Conservation (phyloP, 129 eudicot genomes). For the Scalesia atractyloides region DNA sequence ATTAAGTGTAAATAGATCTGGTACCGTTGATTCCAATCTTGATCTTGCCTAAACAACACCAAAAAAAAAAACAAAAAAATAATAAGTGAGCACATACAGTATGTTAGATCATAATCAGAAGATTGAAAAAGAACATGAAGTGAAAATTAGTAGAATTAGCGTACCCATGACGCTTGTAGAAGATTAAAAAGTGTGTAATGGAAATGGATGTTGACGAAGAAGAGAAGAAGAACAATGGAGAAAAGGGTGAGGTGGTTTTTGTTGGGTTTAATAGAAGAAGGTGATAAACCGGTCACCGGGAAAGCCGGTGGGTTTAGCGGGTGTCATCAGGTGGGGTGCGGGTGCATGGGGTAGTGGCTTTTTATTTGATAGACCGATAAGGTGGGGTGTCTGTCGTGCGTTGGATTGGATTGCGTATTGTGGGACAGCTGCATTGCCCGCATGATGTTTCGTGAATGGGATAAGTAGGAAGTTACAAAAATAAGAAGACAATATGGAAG, state of each 20-base stretch:
- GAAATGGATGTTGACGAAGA: conserved; percentile 6
- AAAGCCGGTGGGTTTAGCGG: conserved; percentile 27
- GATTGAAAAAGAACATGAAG: neutral
- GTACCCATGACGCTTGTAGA: conserved; percentile 36
- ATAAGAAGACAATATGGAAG: neutral
- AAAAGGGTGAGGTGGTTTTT: conserved; percentile 26
- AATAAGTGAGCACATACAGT: neutral
- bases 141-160: conserved; percentile 11
- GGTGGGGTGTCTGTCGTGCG: conserved; percentile 19
- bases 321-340: conserved; percentile 23
- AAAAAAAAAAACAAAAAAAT: neutral
- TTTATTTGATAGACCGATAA: neutral
- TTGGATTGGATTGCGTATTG: neutral
- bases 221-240: neutral
- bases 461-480: neutral
- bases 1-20: conserved; percentile 10
- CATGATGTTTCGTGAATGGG: conserved; percentile 13
- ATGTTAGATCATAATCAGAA: neutral
- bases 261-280: conserved; percentile 24
- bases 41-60: conserved; percentile 41
- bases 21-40: conserved; percentile 74
- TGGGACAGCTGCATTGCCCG: neutral
- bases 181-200: conserved; percentile 17
- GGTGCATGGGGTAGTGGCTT: neutral
- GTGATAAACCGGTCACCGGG: conserved; percentile 29